Conservation (phyloP, 345 rosid species). For the Euphorbia pulcherrima region DNA sequence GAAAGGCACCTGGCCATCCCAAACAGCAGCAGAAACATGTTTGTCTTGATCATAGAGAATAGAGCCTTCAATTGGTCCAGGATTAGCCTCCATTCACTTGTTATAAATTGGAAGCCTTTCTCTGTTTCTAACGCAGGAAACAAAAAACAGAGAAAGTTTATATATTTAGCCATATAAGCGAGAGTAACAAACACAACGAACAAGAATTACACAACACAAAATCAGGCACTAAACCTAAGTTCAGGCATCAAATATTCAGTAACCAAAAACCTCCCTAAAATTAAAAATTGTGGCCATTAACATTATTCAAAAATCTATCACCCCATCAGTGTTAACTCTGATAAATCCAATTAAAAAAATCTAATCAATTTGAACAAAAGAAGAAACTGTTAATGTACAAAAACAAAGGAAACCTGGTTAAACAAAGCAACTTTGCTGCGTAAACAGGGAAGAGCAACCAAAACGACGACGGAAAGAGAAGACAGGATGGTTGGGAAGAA, state of each 20-base stretch:
- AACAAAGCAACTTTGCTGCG: slow-evolving; percentile 8
- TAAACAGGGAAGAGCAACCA: slow-evolving; percentile 15
- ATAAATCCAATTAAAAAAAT: not conserved
- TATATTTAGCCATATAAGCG: slow-evolving; percentile 2
- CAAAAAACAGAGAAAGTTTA: not conserved
- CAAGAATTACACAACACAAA: not conserved
- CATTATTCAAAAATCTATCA: slow-evolving; percentile 2
- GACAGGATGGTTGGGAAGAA: slow-evolving; percentile 5
- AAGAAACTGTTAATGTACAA: not conserved
- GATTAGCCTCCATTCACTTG: slow-evolving; percentile 57
- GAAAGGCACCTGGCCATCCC: slow-evolving; percentile 32
- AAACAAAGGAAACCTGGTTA: slow-evolving; percentile 2
- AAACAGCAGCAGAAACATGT: slow-evolving; percentile 32
- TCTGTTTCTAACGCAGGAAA: not conserved
- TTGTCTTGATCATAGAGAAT: slow-evolving; percentile 34
- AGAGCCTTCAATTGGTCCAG: slow-evolving; percentile 59
- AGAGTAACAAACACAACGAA: not conserved
- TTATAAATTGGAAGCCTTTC: slow-evolving; percentile 4
- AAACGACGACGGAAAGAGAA: slow-evolving; percentile 60
- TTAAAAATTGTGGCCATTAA: not conserved
- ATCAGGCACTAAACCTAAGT: not conserved
- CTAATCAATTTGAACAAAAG: not conserved
- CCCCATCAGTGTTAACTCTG: not conserved
- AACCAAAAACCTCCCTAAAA: not conserved
- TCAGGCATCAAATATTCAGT: not conserved